Percentiles rank a stretch among this genome's conserved stretches.
phyloP scores from a whole-genome alignment of 2,329 filamentous ascomycete genomes.

The Phaeosphaeriaceae sp. region DNA sequence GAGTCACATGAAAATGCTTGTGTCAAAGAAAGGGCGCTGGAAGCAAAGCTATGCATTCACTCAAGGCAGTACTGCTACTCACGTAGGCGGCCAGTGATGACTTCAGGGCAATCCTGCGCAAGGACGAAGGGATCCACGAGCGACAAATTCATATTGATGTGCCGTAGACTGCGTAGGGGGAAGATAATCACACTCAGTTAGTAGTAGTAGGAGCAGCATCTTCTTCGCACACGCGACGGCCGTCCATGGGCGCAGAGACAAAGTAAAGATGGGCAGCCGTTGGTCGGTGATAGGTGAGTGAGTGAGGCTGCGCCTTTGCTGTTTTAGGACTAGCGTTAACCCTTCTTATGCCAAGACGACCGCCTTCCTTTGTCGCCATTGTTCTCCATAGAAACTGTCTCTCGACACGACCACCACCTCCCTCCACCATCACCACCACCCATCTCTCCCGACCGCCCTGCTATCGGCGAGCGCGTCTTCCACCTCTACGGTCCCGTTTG shows the following conservation, averaged over 20 bases:
- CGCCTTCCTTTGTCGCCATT: constrained; percentile 20
- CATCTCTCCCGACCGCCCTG: constrained; percentile 41
- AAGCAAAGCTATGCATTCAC: constrained; percentile 66
- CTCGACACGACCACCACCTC: constrained; percentile 30
- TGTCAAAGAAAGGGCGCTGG: constrained; percentile 22
- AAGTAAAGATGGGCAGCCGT: neutral
- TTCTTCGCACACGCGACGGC: constrained; percentile 22
- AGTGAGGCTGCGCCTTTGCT: constrained; percentile 11
- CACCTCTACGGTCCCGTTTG: constrained; percentile 28
- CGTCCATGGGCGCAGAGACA: constrained; percentile 22
- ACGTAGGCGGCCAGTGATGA: constrained; percentile 86
- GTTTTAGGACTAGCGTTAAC: constrained; percentile 14
- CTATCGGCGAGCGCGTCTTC: constrained; percentile 44
- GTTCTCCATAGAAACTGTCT: constrained; percentile 8
- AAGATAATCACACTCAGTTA: constrained; percentile 17
- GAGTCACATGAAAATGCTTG: constrained; percentile 17
- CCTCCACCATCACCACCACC: constrained; percentile 27
- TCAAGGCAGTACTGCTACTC: too few species aligned
- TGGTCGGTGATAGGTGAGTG: too few species aligned
- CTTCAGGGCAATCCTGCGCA: constrained; percentile 85
- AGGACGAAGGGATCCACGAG: constrained; percentile 74
- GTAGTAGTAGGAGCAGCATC: constrained; percentile 14
- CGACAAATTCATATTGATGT: constrained; percentile 68
- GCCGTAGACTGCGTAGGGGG: constrained; percentile 17
- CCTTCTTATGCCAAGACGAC: neutral